These are phyloP conservation scores for Vaccinium darrowii DNA, from an alignment of 148 eudicot genomes.

Conservation along the genomic window DNA sequence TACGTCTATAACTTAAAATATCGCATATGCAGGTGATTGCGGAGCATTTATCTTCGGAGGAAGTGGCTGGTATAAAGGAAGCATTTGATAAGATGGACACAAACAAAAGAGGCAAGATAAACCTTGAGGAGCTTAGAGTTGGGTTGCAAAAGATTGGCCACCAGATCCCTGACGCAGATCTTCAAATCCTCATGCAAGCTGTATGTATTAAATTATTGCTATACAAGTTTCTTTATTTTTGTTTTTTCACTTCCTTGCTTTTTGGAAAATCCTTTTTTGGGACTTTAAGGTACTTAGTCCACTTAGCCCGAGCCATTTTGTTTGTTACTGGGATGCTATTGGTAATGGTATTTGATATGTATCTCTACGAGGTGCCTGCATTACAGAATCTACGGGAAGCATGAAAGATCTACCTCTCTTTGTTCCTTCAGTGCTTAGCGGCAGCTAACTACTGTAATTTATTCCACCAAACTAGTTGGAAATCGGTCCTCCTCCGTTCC, in stretches of 20 bases:
- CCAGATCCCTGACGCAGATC: constrained; percentile 63
- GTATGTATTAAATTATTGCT: constrained; percentile 33
- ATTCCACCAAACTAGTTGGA: constrained; percentile 5
- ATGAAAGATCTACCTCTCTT: not conserved
- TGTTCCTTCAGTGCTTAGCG: not conserved
- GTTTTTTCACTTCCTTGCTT: not conserved
- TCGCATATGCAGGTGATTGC: constrained; percentile 58
- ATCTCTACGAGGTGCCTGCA: not conserved
- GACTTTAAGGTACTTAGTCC: not conserved
- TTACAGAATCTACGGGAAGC: not conserved
- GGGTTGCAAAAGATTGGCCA: constrained; percentile 72
- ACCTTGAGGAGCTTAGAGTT: constrained; percentile 56
- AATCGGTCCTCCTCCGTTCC: constrained; percentile 3
- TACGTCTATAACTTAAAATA: constrained; percentile 9
- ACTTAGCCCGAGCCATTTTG: not conserved
- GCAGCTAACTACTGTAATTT: not conserved
- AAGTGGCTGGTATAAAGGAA: constrained; percentile 75
- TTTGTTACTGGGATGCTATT: not conserved
- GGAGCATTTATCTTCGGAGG: constrained; percentile 80
- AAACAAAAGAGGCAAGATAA: constrained; percentile 59
- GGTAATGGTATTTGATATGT: not conserved
- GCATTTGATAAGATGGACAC: constrained; percentile 69
- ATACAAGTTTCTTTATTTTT: not conserved
- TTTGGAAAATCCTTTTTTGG: not conserved
- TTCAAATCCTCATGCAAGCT: constrained; percentile 72